Conservation (phyloP, 176 grass and related monocot species). For the Carex kokanica region DNA sequence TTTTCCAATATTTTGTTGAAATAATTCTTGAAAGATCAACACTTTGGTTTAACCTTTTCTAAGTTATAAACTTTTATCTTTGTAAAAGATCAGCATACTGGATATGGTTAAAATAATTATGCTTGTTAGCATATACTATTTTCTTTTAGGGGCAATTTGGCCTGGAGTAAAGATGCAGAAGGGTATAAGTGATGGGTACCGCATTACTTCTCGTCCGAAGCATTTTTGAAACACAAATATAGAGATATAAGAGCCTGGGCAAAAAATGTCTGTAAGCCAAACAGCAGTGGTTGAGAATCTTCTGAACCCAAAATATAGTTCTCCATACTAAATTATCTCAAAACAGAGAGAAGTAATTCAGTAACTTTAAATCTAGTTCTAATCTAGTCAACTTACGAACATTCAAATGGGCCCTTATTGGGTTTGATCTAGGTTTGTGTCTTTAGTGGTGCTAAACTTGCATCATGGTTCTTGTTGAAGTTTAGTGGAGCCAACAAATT, state of each 20-base stretch:
- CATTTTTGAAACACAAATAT: background rate
- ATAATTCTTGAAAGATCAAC: background rate
- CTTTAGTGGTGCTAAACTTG: background rate
- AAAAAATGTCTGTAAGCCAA: background rate
- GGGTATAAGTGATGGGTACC: background rate
- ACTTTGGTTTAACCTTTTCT: background rate
- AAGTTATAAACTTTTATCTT: background rate
- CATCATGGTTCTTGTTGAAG: background rate
- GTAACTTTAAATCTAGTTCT: background rate
- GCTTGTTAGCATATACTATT: background rate
- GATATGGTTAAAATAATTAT: background rate
- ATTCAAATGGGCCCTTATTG: background rate
- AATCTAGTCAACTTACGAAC: background rate
- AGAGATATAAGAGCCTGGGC: background rate
- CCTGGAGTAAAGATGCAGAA: background rate
- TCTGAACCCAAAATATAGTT: background rate
- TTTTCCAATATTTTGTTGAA: background rate
- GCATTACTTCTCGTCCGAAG: background rate
- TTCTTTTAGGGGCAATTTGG: background rate
- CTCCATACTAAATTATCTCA: no score
- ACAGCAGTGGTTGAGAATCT: background rate
- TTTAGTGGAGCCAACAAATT: background rate
- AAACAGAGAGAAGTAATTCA: background rate
- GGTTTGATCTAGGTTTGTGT: background rate
- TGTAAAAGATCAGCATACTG: background rate